A percentile compares a stretch with the other conserved stretches of the same genome.
Conservation (phyloP, 2,329 filamentous ascomycete genomes). For the Scortechinia acanthostroma region DNA sequence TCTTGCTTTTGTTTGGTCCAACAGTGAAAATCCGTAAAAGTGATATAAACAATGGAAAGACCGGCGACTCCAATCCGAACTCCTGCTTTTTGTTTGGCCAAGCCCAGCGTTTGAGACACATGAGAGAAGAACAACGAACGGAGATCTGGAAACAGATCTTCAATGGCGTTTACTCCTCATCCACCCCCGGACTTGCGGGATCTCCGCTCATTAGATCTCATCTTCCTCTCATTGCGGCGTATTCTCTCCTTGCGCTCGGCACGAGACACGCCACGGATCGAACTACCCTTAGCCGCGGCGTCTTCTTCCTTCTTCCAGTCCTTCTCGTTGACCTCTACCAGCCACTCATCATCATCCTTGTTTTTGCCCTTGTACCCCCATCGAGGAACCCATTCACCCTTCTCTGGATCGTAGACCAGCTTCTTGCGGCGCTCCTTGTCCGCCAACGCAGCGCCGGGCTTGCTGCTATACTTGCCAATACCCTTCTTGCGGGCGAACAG, state of each 20-base stretch:
- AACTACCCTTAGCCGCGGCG: constrained; percentile 25
- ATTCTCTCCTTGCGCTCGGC: constrained; percentile 34
- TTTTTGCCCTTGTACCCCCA: constrained; percentile 68
- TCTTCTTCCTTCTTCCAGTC: constrained; percentile 33
- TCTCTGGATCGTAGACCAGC: constrained; percentile 55
- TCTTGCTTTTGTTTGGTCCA: no score
- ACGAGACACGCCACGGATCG: constrained; percentile 17
- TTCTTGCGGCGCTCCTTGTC: constrained; percentile 46
- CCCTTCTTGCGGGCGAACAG: constrained; percentile 67
- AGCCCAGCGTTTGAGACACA: no score
- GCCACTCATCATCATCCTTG: constrained; percentile 52
- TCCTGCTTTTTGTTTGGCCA: no score
- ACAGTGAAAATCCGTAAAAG: no score
- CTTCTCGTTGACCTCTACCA: constrained; percentile 63
- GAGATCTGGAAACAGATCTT: no score
- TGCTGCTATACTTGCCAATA: constrained; percentile 28
- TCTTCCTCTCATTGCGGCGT: constrained; percentile 44
- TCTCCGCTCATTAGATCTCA: constrained; percentile 33
- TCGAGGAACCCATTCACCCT: constrained; percentile 59
- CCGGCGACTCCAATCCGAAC: background rate
- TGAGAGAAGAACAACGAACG: no score
- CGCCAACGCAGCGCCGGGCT: constrained; percentile 30
- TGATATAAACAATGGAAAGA: no score
- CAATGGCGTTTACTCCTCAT: background rate
- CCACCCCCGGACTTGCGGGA: constrained; percentile 6